Base-by-base conservation (phyloP, 2,329 filamentous ascomycete genomes). In the Aspergillus carbonarius region DNA sequence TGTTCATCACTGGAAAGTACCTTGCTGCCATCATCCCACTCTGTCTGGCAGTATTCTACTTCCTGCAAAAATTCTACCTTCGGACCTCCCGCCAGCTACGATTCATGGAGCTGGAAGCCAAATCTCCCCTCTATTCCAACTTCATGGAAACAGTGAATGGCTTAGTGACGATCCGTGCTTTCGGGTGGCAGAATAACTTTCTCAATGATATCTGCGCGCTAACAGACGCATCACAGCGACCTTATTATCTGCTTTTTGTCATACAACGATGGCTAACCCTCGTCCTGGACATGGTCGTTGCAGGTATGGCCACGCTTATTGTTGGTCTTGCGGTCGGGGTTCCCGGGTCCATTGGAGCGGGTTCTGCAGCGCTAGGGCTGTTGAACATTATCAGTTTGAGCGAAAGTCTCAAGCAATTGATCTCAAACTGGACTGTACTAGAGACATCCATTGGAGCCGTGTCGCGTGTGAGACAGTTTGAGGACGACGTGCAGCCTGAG, bases 61-160 rank as follows among this genome's bases (percentile, higher is more conserved):
- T 74, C 1, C 63, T 86, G 0, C 83, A 85, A 59, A 79, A 72
- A 47, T 80, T 84, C 50, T 87, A 87, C 60, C 75, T 87, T 0
- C 75, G 81, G 0, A 87, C 77, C 1, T 78, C 78, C 0, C 74
- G 79, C 3, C 79, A 81, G 59, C 64, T 82, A 6, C 76, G 83
- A 55, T 76, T 83, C 32, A 70, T 85, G 13, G 83, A 85, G 63
- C 73, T 85, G 0, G 82, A 85, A 65, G 72, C 78, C 4, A 82
- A 82, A 54, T 74, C 77, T 1, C 79, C 80, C 0, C 71, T 84
- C 0, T 82, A 81, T 62, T 78, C 80, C 0, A 79, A 83, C 40
- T 83, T 84, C 61, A 72, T 77, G 5, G 83, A 85, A 55, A 81
- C 79, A 0, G 63, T 83, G 0, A 69, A 74, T 6, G 82, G 82